Base-by-base conservation (phyloP, 306 rosid genomes). In the Cucurbita moschata region DNA sequence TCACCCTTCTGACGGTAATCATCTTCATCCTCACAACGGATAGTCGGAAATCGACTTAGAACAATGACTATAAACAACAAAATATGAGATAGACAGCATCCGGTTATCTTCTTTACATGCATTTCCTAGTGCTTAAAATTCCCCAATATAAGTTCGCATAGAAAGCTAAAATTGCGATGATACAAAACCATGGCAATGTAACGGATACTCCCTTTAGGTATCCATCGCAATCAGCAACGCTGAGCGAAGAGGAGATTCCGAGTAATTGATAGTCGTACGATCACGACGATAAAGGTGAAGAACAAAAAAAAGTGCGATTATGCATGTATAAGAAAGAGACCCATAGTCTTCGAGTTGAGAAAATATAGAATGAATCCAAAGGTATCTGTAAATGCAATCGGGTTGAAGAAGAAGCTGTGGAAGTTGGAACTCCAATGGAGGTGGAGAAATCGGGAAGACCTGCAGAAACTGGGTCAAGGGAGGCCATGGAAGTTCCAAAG, bases 31-130 rank as follows among this genome's bases (percentile, higher is more conserved):
- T 75, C 90, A 12, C 86, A 81, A 16, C 54, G 76, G 72, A 69
- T 39, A 37, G 77, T 15, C 0, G 79, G 87, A 19, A 77, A 68
- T 4, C 84, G 56, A 78, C 64, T 60, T 14, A 84, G 79, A 59
- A 74, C 65, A 37, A 81, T 49, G 5, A 85, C 56, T 6, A 65
- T 50, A 63, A 77, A 73, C 46, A 85, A 78, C 60, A 79, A 67
- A 52, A 77, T 54, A 39, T 47, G 58, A 62, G 77, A 60, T 60
- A 76, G 7, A 76, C 72, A 72, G 16, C 78, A 76, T 76, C 74
- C 76, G 53, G 49, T 62, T 39, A 68, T 81, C 90, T 66, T 81
- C 79, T 79, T 68, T 77, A 76, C 76, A 42, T 63, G 77, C 86
- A 80, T 81, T 79, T 81, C 85, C 73, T 47, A 76, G 59, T 79